Conservation (phyloP, 108 stramenopile genomes). For the Stephanodiscus minutulus region DNA sequence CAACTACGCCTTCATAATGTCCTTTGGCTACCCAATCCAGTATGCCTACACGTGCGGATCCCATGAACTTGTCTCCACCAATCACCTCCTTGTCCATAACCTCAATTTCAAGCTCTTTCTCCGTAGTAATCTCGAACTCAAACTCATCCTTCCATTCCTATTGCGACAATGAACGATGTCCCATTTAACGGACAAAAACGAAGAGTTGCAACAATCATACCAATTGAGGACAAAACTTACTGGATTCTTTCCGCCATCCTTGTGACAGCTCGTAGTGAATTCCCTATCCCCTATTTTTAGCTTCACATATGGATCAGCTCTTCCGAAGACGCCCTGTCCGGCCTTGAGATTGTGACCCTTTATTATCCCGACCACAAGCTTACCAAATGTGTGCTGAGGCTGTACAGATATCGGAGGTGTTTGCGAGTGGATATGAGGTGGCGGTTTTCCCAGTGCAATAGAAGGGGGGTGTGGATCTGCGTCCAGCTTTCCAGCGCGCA, state of each 20-base stretch:
- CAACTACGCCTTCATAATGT: conserved; percentile 70
- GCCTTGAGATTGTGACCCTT: conserved; percentile 79
- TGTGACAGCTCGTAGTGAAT: conserved; percentile 55
- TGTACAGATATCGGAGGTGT: conserved; percentile 41
- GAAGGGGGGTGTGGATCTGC: neutral
- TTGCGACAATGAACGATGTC: neutral
- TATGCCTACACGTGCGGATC: conserved; percentile 70
- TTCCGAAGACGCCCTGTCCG: conserved; percentile 80
- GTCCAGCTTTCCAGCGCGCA: neutral
- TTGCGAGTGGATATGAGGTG: conserved; percentile 47
- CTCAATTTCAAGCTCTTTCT: conserved; percentile 72
- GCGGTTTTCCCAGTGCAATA: conserved; percentile 39
- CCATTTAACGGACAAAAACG: neutral
- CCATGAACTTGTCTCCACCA: conserved; percentile 88
- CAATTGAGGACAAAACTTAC: conserved; percentile 24
- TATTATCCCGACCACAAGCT: conserved; percentile 62
- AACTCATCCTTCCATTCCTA: conserved; percentile 78
- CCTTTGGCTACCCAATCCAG: conserved; percentile 85
- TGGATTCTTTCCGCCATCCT: conserved; percentile 78
- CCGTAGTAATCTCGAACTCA: conserved; percentile 81
- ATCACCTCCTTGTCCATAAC: conserved; percentile 76
- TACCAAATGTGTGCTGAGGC: conserved; percentile 56
- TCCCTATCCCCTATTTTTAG: conserved; percentile 60
- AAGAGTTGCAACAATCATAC: neutral
- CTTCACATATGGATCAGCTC: conserved; percentile 79